These are phyloP conservation scores for Mortierella sp. DNA, from an alignment of 371 early-diverging fungal genomes.

Conservation along the genomic window DNA sequence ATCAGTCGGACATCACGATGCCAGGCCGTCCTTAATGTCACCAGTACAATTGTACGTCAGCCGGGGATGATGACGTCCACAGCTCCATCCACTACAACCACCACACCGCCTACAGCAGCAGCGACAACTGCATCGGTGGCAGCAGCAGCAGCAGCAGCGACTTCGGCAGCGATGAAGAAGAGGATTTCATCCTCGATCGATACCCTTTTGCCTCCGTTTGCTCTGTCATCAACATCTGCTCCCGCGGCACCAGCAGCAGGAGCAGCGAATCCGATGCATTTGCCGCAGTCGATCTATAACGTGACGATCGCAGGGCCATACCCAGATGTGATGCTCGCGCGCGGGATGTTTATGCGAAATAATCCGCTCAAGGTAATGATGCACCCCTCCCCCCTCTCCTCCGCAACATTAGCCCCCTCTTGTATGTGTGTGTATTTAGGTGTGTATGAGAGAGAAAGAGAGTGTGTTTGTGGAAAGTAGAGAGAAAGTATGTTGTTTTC, in stretches of 20 bases:
- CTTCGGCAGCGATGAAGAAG: background rate
- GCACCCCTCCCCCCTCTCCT: background rate
- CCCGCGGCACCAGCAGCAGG: too few species aligned
- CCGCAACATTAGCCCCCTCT: background rate
- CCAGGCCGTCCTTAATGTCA: conserved; percentile 32
- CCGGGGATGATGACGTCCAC: background rate
- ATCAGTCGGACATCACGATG: conserved; percentile 26
- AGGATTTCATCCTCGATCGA: conserved; percentile 25
- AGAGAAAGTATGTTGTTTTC: too few species aligned
- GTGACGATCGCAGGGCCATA: conserved; percentile 43
- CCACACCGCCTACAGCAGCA: conserved; percentile 13
- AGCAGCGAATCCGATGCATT: too few species aligned
- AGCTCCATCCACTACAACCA: conserved; percentile 1
- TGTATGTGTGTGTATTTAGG: too few species aligned
- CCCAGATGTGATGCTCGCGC: conserved; percentile 40
- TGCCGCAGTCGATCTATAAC: conserved; percentile 25
- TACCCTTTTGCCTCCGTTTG: conserved; percentile 34
- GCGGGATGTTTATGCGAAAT: conserved; percentile 44
- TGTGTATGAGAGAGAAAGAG: background rate
- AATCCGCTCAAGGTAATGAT: conserved; percentile 45
- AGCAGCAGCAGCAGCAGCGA: conserved; percentile 7
- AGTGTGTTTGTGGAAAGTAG: background rate
- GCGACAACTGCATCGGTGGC: conserved; percentile 1
- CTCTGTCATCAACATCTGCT: background rate
- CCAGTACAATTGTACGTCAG: background rate